Conservation (phyloP, 2,329 filamentous ascomycete species). For the Nothomitra cinnamomea region DNA sequence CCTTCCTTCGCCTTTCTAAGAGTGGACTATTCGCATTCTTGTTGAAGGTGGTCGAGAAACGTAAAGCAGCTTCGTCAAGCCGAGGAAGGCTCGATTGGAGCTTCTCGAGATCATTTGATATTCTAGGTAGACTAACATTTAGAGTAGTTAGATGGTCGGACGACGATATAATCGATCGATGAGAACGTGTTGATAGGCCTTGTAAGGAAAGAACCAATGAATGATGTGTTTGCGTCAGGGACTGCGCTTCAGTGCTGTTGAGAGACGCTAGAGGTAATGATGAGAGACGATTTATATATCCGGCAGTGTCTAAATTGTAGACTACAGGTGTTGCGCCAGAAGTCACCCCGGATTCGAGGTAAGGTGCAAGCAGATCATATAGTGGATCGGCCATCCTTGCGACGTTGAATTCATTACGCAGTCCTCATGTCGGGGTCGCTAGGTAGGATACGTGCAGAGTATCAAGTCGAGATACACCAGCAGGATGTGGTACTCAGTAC, state of each 20-base stretch:
- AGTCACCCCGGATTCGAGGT: slow-evolving; percentile 32
- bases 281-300: slow-evolving; percentile 63
- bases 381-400: slow-evolving; percentile 49
- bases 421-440: too few relatives aligned
- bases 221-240: slow-evolving; percentile 65
- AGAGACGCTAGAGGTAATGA: slow-evolving; percentile 61
- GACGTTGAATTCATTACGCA: too few relatives aligned
- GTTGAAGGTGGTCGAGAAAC: slow-evolving; percentile 71
- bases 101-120: slow-evolving; percentile 47
- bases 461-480: too few relatives aligned
- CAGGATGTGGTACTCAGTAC: too few relatives aligned
- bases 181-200: slow-evolving; percentile 72
- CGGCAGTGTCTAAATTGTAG: slow-evolving; percentile 29
- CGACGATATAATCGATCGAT: slow-evolving; percentile 69
- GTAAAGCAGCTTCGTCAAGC: slow-evolving; percentile 61
- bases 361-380: slow-evolving; percentile 53
- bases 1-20: slow-evolving; percentile 57
- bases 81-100: slow-evolving; percentile 58
- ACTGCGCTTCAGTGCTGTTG: slow-evolving; percentile 56
- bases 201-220: slow-evolving; percentile 71
- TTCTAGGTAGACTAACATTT: slow-evolving; percentile 48
- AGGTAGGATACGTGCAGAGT: too few relatives aligned
- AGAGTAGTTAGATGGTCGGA: slow-evolving; percentile 62
- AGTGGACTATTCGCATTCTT: slow-evolving; percentile 52
- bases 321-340: slow-evolving; percentile 22